A percentile compares a stretch with the other conserved stretches of the same genome.
Evolutionary conservation across 495 filamentous ascomycete species (phyloP).

Genomic region (Penicillium canariense): DNA sequence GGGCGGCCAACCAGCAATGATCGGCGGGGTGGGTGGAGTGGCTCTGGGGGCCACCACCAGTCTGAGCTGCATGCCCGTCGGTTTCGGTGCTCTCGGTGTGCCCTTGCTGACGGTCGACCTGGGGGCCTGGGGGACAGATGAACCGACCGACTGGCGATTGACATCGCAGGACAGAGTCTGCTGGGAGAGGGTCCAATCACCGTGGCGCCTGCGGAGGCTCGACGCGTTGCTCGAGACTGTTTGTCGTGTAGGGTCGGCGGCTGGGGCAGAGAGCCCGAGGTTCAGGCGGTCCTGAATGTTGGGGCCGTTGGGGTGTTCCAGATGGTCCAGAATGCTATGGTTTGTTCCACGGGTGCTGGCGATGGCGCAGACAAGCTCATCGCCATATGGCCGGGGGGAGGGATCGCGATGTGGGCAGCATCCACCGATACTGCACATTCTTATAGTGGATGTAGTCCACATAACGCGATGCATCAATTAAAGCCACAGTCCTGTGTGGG

Average conservation of each 20-base stretch:
- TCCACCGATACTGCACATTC: too few species aligned
- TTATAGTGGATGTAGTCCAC: neutral
- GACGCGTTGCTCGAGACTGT: conserved; percentile 10
- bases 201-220: neutral
- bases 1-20: conserved; percentile 18
- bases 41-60: conserved; percentile 8
- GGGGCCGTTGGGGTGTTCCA: conserved; percentile 19
- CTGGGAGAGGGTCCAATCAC: neutral
- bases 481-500: neutral
- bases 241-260: conserved; percentile 1
- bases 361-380: conserved; percentile 14
- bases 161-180: neutral
- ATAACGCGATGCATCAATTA: neutral
- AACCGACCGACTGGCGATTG: neutral
- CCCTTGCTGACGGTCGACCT: conserved; percentile 1
- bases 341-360: neutral
- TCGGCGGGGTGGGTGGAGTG: conserved; percentile 16
- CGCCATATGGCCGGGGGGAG: conserved; percentile 7
- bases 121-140: too few species aligned
- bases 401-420: neutral
- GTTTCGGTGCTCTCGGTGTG: conserved; percentile 5
- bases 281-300: neutral
- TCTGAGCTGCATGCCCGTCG: conserved; percentile 6
- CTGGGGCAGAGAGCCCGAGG: neutral
- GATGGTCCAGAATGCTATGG: neutral